Conservation (phyloP, 1,139 yeast genomes). For the Casaregolazyma lundiana region DNA sequence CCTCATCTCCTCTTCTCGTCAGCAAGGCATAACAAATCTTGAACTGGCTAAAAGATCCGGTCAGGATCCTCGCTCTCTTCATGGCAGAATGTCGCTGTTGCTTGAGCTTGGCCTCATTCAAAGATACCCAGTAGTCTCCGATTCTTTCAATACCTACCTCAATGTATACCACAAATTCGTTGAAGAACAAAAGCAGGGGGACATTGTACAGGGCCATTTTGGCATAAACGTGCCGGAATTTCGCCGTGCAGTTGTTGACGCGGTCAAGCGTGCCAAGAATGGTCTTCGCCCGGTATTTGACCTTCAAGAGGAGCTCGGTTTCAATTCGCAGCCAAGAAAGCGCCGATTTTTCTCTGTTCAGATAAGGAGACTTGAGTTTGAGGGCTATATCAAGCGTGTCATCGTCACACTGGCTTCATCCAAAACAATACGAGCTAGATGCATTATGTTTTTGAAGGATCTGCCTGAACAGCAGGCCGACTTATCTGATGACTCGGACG, state of each 20-base stretch:
- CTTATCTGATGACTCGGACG: constrained; percentile 22
- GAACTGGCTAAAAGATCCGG: constrained; percentile 34
- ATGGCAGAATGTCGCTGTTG: constrained; percentile 32
- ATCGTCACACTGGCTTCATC: constrained; percentile 50
- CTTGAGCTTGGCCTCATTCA: constrained; percentile 33
- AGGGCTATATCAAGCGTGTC: constrained; percentile 55
- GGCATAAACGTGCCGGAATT: constrained; percentile 39
- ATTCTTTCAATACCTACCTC: constrained; percentile 31
- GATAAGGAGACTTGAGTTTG: constrained; percentile 46
- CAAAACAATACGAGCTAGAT: constrained; percentile 45
- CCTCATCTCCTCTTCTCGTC: constrained; percentile 34
- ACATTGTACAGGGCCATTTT: constrained; percentile 18
- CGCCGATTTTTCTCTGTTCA: constrained; percentile 51
- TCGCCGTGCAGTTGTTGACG: constrained; percentile 45
- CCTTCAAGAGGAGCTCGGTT: constrained; percentile 56
- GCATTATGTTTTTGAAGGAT: constrained; percentile 58
- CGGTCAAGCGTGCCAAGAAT: constrained; percentile 61
- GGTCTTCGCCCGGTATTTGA: constrained; percentile 64
- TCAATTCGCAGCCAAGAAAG: constrained; percentile 43
- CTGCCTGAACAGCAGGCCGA: constrained; percentile 23
- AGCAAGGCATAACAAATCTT: constrained; percentile 34
- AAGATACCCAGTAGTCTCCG: constrained; percentile 32
- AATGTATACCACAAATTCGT: constrained; percentile 30
- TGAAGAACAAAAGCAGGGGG: constrained; percentile 12
- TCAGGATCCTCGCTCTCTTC: constrained; percentile 39